Conservation (phyloP, 2,329 filamentous ascomycete genomes). For the Cladosporium halotolerans region DNA sequence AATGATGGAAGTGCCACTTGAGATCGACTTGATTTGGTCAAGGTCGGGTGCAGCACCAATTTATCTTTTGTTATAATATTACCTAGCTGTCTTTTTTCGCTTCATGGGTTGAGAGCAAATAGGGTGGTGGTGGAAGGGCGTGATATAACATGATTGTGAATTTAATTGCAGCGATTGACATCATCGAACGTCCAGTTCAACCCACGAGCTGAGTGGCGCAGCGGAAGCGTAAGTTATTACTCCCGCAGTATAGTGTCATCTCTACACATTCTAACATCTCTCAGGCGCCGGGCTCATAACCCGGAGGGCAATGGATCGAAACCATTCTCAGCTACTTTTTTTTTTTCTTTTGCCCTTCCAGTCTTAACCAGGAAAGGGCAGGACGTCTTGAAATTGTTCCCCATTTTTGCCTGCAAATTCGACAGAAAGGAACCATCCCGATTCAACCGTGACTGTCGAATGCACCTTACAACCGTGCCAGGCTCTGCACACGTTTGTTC, state of each 20-base stretch:
- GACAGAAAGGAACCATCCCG: too few relatives aligned
- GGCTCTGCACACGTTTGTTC: too few relatives aligned
- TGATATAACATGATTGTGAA: neutral
- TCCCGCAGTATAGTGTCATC: neutral
- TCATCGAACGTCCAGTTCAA: neutral
- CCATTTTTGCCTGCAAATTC: neutral
- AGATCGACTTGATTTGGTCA: too few relatives aligned
- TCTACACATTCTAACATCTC: neutral
- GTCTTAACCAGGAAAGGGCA: neutral
- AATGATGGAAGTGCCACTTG: too few relatives aligned
- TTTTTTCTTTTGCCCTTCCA: neutral
- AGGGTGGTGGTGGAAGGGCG: neutral
- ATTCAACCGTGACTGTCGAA: too few relatives aligned
- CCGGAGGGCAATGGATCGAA: conserved; percentile 28
- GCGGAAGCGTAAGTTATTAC: conserved; percentile 15
- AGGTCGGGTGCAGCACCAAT: too few relatives aligned
- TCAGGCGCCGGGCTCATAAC: conserved; percentile 25
- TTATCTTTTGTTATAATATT: neutral
- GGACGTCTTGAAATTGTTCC: neutral
- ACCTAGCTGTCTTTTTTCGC: too few relatives aligned
- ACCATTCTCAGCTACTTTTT: conserved; percentile 24
- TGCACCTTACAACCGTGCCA: too few relatives aligned
- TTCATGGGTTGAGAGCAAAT: neutral
- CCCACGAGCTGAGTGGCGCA: conserved; percentile 19
- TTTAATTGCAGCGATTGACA: neutral